Conservation (phyloP, 345 rosid genomes). For the Dovyalis caffra region DNA sequence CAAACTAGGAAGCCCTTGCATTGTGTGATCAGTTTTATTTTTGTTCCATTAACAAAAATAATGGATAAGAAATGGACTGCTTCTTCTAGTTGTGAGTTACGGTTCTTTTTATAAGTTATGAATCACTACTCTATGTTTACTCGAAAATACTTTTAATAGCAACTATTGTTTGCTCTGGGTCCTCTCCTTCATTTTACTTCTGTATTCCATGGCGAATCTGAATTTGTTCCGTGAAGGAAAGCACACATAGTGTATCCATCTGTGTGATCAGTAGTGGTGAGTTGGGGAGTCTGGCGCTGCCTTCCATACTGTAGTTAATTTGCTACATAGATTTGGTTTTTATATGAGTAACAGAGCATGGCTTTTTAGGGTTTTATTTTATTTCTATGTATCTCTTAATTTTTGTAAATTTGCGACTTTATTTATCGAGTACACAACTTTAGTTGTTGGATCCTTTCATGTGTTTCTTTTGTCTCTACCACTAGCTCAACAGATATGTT, state of each 20-base stretch:
- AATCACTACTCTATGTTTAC: not conserved
- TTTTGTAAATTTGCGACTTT: not conserved
- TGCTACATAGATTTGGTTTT: not conserved
- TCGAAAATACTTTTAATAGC: not conserved
- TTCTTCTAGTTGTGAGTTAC: not conserved
- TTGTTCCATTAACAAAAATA: not conserved
- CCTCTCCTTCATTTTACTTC: not conserved
- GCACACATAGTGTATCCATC: not conserved
- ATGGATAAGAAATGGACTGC: not conserved
- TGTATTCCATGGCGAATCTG: not conserved
- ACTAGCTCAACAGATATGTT: not conserved
- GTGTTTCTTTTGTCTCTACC: not conserved
- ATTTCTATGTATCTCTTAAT: not conserved
- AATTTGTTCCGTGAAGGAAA: not conserved
- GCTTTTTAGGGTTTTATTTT: not conserved
- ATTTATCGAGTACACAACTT: not conserved
- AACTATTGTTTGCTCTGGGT: not conserved
- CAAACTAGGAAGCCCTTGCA: not conserved
- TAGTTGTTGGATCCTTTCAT: not conserved
- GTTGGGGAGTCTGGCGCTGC: not conserved
- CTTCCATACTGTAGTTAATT: not conserved
- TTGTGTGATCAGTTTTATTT: not conserved
- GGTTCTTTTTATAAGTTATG: not conserved
- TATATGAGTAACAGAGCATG: not conserved
- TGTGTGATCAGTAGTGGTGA: not conserved